These are phyloP conservation scores for Penicillium sp. DNA, from an alignment of 2,329 filamentous ascomycete species.

Conservation along the genomic window DNA sequence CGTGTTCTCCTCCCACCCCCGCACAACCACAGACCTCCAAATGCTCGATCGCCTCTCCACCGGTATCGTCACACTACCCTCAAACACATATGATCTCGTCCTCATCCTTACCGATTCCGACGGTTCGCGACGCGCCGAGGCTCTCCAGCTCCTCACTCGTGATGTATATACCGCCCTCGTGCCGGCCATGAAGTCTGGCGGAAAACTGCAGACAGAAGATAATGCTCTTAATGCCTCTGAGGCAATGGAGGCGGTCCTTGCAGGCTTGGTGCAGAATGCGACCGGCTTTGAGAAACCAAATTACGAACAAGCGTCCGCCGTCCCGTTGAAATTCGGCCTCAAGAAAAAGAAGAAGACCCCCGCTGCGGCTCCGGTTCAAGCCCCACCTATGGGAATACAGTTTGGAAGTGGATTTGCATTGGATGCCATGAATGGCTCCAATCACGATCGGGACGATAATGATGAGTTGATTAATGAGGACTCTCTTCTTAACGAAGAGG, in stretches of 20 bases:
- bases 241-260: conserved; percentile 27
- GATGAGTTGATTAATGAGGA: conserved; percentile 93
- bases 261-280: conserved; percentile 22
- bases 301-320: conserved; percentile 56
- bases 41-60: conserved; percentile 94
- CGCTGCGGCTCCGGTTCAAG: conserved; percentile 4
- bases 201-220: conserved; percentile 63
- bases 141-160: conserved; percentile 64
- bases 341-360: conserved; percentile 56
- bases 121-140: conserved; percentile 63
- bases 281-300: conserved; percentile 73
- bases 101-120: conserved; percentile 80
- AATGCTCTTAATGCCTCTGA: conserved; percentile 53
- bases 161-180: conserved; percentile 69
- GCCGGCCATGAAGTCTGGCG: conserved; percentile 69
- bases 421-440: conserved; percentile 34
- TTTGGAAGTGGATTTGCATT: conserved; percentile 31
- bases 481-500: conserved; percentile 79
- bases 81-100: conserved; percentile 77
- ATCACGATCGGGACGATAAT: conserved; percentile 59
- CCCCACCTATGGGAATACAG: conserved; percentile 6
- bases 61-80: conserved; percentile 75
- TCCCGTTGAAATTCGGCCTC: conserved; percentile 65
- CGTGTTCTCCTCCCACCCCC: conserved; percentile 72
- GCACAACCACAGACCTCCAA: conserved; percentile 80